Evolutionary conservation across 352 stramenopile species (phyloP), one percentile per base, ranked within the genome.

Genomic region (Phytophthora crassamura): DNA sequence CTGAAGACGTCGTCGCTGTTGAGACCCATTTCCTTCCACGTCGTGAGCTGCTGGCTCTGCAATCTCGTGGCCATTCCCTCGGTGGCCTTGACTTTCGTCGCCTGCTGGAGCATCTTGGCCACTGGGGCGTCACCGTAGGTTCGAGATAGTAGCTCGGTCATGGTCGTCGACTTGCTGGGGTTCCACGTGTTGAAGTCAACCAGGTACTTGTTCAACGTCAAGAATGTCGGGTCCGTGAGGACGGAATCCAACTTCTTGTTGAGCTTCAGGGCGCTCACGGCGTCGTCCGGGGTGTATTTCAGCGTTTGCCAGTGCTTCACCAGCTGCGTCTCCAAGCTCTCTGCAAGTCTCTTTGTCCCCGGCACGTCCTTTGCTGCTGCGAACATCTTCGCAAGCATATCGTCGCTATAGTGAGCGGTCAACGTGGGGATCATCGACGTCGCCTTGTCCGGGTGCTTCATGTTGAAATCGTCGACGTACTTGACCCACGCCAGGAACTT

Each of bases 401-500:
- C 49, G 14, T 46, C 49, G 6, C 20, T 35, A 11, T 34, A 46
- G 2, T 57, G 18, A 15, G 18, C 35, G 11, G 35, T 36, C 35
- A 43, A 36, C 7, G 18, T 57, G 20, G 49, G 35, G 14, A 57
- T 34, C 35, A 46, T 46, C 12, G 49, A 36, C 49, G 16, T 33
- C 3, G 18, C 34, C 14, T 57, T 57, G 7, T 45, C 35, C 8
- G 35, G 20, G 34, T 57, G 16, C 34, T 55, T 55, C 9, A 22
- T n/a, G 33, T 55, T 55, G 48, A 9, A 55, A 11, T 55, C 48
- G 48, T 55, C 34, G 33, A 55, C 48, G 20, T 55, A 55, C n/a
- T 55, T 55, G n/a, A 15, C n/a, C 48, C 48, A 55, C 7, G 16
- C 48, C 9, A 55, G 11, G 33, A 55, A 55, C 18, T 55, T 55